Percentiles rank a stretch among this genome's conserved stretches.
Conservation (phyloP, 768 basidiomycete species). For the Leccinum fibrillosum region DNA sequence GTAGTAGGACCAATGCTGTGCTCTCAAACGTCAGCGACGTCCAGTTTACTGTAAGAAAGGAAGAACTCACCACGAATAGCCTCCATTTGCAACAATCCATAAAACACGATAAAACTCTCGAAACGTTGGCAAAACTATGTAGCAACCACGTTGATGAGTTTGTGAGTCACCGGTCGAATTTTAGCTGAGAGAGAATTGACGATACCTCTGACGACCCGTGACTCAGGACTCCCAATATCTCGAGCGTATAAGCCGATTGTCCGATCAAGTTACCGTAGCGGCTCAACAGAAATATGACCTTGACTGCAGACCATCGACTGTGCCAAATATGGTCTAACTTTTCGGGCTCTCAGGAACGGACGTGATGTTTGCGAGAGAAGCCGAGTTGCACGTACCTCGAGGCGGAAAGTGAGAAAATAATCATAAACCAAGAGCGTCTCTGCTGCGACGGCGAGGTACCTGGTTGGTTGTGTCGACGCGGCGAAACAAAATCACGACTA, state of each 20-base stretch:
- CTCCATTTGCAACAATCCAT: not conserved
- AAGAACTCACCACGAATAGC: slow-evolving; percentile 10
- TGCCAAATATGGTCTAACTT: not conserved
- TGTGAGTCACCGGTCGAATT: too few relatives aligned
- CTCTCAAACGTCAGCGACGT: not conserved
- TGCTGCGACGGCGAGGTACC: not conserved
- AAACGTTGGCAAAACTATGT: slow-evolving; percentile 10
- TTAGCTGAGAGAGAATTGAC: not conserved
- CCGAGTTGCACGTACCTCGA: slow-evolving; percentile 8
- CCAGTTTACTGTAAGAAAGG: not conserved
- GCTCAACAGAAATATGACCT: slow-evolving; percentile 14
- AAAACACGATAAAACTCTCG: not conserved
- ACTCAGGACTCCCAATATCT: slow-evolving; percentile 10
- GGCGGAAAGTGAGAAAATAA: slow-evolving; percentile 10
- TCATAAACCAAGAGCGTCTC: slow-evolving; percentile 1
- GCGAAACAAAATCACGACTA: not conserved
- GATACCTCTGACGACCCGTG: slow-evolving; percentile 4
- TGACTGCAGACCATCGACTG: slow-evolving; percentile 1
- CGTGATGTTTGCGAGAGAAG: too few relatives aligned
- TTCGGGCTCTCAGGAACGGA: not conserved
- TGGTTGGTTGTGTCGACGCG: not conserved
- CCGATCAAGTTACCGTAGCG: slow-evolving; percentile 14
- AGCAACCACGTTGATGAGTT: not conserved
- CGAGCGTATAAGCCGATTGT: slow-evolving; percentile 5
- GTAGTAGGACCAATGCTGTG: slow-evolving; percentile 12